Base-by-base conservation (phyloP, 2,329 filamentous ascomycete genomes). In the Sporothrix schenckii region DNA sequence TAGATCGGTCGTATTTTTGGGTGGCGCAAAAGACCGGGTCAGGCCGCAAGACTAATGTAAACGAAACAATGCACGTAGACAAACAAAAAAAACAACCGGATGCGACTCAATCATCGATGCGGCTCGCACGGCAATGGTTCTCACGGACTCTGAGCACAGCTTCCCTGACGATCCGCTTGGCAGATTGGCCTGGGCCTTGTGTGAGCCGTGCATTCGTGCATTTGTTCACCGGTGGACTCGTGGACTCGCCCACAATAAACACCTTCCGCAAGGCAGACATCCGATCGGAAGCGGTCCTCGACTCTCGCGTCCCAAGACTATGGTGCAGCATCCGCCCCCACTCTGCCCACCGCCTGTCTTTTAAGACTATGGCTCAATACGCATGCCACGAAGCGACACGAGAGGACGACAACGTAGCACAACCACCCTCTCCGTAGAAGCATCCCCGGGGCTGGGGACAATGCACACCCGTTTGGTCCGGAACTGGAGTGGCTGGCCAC, bases 271-370 rank as follows among this genome's bases (percentile, higher is more conserved):
- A 9, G 39, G 41, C 58, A 47, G n/a, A 19, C 58, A 47, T 63
- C 58, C 58, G 58, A 21, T 63, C 58, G 58, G 58, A 63, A 47
- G n/a, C 39, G 58, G 58, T 21, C 58, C 39, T 47, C n/a, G 11
- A 11, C 39, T 44, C 41, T 44, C 13, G 10, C 41, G 11, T 44
- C 56, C 56, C 21, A 47, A 61, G 4, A 4, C 56, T 19, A 24
- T 13, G 39, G 39, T 47, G 58, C 58, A 63, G 39, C 41, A 63
- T 44, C 58, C 58, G 58, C 39, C n/a, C 39, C 34, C 44, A 30
- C 56, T 13, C 7, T 34, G 2, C 39, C 39, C 56, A 44, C 19
- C 49, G 7, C 16, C 14, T 7, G 14, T 21, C 49, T n/a, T 19
- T 14, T 16, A n/a, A 54, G 21, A n/a, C 21, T 58, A 30, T 19